Evolutionary conservation across 495 filamentous ascomycete genomes (phyloP).

Genomic region (Echria macrotheca): DNA sequence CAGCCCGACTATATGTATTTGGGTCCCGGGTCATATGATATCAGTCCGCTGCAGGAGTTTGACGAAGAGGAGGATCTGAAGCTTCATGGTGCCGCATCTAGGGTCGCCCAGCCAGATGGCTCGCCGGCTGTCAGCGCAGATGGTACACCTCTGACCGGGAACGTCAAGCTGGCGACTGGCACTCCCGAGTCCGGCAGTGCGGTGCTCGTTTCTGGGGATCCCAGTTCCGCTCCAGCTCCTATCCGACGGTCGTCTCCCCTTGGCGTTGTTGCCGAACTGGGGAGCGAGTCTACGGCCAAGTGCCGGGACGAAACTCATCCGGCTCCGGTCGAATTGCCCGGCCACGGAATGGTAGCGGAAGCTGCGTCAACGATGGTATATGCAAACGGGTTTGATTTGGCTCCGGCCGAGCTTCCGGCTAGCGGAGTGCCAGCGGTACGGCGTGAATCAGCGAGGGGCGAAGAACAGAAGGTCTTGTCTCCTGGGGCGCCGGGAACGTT

Average conservation of each 20-base stretch:
- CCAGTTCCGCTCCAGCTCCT: neutral
- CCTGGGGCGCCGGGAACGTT: too few species aligned
- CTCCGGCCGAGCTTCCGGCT: slow-evolving; percentile 28
- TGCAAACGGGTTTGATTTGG: slow-evolving; percentile 26
- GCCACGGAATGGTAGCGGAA: slow-evolving; percentile 16
- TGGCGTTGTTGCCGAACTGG: slow-evolving; percentile 41
- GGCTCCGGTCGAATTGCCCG: slow-evolving; percentile 38
- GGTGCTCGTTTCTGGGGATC: neutral
- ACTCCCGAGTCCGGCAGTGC: slow-evolving; percentile 4
- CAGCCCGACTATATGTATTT: slow-evolving; percentile 42
- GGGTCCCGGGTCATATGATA: slow-evolving; percentile 33
- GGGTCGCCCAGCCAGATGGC: slow-evolving; percentile 4
- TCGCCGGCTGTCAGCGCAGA: slow-evolving; percentile 19
- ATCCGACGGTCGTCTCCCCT: slow-evolving; percentile 23
- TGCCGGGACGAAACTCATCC: slow-evolving; percentile 35
- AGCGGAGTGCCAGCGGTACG: slow-evolving; percentile 5
- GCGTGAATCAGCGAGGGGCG: too few species aligned
- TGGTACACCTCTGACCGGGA: slow-evolving; percentile 16
- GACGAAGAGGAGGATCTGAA: slow-evolving; percentile 23
- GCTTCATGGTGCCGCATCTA: neutral
- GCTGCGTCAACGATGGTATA: slow-evolving; percentile 15
- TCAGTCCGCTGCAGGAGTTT: slow-evolving; percentile 28
- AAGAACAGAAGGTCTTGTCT: too few species aligned
- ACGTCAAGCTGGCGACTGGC: slow-evolving; percentile 14
- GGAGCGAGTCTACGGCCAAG: slow-evolving; percentile 29